Conservation (phyloP, 1,284 basidiomycete genomes). For the Ganoderma lucidum region DNA sequence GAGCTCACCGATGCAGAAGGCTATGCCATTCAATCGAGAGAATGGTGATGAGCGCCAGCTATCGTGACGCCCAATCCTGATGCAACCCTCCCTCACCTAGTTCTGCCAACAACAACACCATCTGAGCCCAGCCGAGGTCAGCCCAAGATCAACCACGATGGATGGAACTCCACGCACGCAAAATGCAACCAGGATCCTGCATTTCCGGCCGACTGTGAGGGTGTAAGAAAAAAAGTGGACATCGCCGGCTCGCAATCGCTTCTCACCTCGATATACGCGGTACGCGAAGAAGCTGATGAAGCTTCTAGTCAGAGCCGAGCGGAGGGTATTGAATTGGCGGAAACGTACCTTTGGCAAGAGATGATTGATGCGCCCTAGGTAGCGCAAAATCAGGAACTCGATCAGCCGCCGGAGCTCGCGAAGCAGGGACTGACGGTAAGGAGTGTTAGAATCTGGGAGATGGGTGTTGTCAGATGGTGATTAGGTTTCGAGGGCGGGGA, state of each 20-base stretch:
- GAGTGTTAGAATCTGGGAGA: not conserved
- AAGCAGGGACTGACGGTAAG: not conserved
- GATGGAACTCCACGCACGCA: not conserved
- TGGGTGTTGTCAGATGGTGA: not conserved
- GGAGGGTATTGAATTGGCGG: not conserved
- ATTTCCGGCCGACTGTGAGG: not conserved
- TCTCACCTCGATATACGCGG: slow-evolving; percentile 4
- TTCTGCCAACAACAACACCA: not conserved
- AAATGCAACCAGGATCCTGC: not conserved
- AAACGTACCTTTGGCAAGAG: not conserved
- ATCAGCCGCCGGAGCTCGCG: not conserved
- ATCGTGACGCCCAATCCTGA: not conserved
- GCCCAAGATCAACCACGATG: not conserved
- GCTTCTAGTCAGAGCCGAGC: not conserved
- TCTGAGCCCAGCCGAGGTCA: not conserved
- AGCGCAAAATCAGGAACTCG: not conserved
- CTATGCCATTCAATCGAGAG: not conserved
- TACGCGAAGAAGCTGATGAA: not conserved
- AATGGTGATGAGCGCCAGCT: not conserved
- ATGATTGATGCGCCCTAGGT: not conserved
- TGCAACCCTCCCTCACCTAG: not conserved
- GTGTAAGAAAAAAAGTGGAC: not conserved
- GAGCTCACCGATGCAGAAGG: not conserved
- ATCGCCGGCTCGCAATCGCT: not conserved
- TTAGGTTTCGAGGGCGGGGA: not conserved